Evolutionary conservation across 768 basidiomycete genomes (phyloP).

Genomic region (Psilocybe azurescens): DNA sequence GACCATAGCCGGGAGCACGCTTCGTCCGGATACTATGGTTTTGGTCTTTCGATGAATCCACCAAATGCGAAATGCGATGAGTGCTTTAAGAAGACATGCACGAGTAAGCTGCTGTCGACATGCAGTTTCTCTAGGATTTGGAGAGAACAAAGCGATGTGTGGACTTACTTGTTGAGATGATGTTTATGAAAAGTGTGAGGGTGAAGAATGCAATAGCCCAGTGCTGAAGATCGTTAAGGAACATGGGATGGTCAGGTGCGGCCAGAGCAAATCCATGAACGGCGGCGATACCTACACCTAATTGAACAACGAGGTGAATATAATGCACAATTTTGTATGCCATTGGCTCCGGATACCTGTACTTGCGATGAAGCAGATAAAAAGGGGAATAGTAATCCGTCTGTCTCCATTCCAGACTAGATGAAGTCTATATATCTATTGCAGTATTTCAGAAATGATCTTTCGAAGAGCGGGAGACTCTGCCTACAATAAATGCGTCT

Average conservation of each 20-base stretch:
- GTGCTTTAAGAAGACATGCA: neutral
- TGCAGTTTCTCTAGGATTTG: too few relatives aligned
- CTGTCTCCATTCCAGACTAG: constrained; percentile 2
- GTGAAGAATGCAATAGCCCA: neutral
- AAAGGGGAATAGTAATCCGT: neutral
- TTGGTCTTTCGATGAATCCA: neutral
- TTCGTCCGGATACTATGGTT: neutral
- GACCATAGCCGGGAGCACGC: neutral
- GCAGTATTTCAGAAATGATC: neutral
- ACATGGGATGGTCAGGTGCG: neutral
- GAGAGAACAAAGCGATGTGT: too few relatives aligned
- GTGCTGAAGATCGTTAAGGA: neutral
- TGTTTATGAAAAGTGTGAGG: neutral
- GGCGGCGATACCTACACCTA: neutral
- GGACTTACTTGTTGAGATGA: neutral
- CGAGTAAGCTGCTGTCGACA: too few relatives aligned
- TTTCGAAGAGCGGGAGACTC: neutral
- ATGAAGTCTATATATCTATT: neutral
- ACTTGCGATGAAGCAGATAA: neutral
- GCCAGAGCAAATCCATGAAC: neutral
- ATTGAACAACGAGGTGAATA: too few relatives aligned
- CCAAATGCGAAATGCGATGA: neutral
- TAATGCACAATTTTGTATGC: too few relatives aligned
- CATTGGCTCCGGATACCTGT: neutral
- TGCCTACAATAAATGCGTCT: constrained; percentile 1